These are phyloP conservation scores for Coemansia sp. DNA, from an alignment of 192 early-diverging fungal species.

Conservation along the genomic window DNA sequence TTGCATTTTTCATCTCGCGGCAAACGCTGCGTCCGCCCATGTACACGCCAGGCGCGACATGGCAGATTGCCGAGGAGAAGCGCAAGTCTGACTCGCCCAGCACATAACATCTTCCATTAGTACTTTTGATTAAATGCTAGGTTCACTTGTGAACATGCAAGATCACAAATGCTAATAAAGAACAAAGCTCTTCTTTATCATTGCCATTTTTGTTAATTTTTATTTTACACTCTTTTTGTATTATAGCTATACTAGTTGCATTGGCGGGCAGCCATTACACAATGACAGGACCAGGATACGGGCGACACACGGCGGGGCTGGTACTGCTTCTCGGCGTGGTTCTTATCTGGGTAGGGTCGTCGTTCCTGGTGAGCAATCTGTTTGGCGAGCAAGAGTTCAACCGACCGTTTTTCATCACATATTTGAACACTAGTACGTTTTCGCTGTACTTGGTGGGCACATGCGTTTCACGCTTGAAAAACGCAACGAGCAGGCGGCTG, in stretches of 20 bases:
- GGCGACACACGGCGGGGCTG: slow-evolving; percentile 65
- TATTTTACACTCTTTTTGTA: background rate
- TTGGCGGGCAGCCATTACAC: background rate
- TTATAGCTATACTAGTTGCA: background rate
- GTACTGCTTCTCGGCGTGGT: slow-evolving; percentile 67
- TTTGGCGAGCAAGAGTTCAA: slow-evolving; percentile 69
- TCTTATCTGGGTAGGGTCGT: slow-evolving; percentile 76
- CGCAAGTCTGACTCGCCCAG: background rate
- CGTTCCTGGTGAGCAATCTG: slow-evolving; percentile 75
- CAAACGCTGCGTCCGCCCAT: slow-evolving; percentile 27
- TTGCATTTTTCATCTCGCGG: slow-evolving; percentile 42
- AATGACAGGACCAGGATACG: slow-evolving; percentile 1
- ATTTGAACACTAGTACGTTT: slow-evolving; percentile 74
- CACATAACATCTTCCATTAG: background rate
- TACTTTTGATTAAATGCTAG: background rate
- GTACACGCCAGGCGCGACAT: slow-evolving; percentile 32
- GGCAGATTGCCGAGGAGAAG: slow-evolving; percentile 19
- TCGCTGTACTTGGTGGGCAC: slow-evolving; percentile 63
- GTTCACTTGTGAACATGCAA: background rate
- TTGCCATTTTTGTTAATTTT: background rate
- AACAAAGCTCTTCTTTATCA: background rate
- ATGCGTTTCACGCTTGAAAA: slow-evolving; percentile 10
- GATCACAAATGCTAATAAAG: background rate
- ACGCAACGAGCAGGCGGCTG: background rate
- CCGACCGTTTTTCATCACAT: slow-evolving; percentile 78